Conservation (phyloP, 225 moss, liverwort and hornwort genomes). For the Climacium dendroides region DNA sequence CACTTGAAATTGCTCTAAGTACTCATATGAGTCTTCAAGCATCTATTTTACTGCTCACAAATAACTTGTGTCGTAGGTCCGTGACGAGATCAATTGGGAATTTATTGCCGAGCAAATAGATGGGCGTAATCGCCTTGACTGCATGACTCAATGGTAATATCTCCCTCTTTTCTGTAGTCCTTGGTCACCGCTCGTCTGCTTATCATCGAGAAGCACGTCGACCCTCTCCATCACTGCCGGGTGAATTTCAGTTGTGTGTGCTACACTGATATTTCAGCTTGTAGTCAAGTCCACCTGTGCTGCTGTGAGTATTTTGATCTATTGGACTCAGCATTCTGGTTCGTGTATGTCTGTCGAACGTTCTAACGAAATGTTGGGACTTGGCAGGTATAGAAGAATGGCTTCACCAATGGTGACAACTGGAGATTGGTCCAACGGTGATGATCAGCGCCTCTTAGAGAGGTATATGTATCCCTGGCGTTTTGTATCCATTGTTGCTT, state of each 20-base stretch:
- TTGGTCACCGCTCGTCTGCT: background rate
- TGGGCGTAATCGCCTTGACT: conserved; percentile 16
- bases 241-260: background rate
- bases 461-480: conserved; percentile 2
- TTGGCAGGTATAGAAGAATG: conserved; percentile 30
- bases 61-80: conserved; percentile 7
- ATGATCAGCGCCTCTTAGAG: conserved; percentile 29
- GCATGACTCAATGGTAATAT: conserved; percentile 21
- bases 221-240: background rate
- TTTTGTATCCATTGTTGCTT: background rate
- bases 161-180: background rate
- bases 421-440: conserved; percentile 44
- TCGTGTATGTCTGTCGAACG: background rate
- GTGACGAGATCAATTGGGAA: conserved; percentile 41
- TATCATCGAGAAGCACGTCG: background rate
- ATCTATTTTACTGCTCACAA: background rate
- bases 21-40: background rate
- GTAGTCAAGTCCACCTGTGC: background rate
- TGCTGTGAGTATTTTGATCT: background rate
- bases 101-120: conserved; percentile 28
- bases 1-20: background rate
- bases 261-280: background rate
- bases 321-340: background rate
- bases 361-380: background rate
- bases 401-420: conserved; percentile 40